Evolutionary conservation across 2,329 filamentous ascomycete genomes (phyloP).

Genomic region (Aspergillus clavatus): DNA sequence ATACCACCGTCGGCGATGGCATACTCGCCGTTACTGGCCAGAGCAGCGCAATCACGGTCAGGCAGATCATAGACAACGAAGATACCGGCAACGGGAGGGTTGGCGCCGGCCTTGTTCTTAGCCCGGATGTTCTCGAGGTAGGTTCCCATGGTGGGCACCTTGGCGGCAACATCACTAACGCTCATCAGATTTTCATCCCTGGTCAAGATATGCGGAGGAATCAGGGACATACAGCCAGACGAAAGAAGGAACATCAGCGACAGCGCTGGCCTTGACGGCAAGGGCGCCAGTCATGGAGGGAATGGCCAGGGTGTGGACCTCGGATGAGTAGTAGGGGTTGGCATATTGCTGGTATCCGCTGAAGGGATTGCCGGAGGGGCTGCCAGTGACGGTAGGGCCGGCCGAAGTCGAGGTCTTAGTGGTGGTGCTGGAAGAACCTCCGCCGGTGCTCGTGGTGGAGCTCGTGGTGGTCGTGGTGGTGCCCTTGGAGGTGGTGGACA

Average conservation of each 20-base stretch:
- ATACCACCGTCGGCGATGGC: slow-evolving; percentile 50
- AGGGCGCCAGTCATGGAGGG: slow-evolving; percentile 56
- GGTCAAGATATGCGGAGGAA: neutral
- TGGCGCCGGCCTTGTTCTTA: slow-evolving; percentile 47
- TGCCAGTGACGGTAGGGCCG: slow-evolving; percentile 13
- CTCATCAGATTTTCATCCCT: neutral
- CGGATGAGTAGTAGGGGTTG: slow-evolving; percentile 51
- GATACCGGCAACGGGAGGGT: slow-evolving; percentile 43
- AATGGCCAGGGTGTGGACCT: slow-evolving; percentile 53
- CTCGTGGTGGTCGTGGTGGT: slow-evolving; percentile 9
- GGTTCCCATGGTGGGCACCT: slow-evolving; percentile 46
- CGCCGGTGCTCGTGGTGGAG: too few species aligned
- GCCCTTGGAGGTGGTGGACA: slow-evolving; percentile 2
- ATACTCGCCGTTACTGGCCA: slow-evolving; percentile 60
- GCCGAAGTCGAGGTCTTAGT: slow-evolving; percentile 14
- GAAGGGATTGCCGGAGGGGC: slow-evolving; percentile 51
- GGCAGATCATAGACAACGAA: slow-evolving; percentile 62
- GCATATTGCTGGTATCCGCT: slow-evolving; percentile 47
- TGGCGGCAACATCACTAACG: slow-evolving; percentile 43
- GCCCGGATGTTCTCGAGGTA: slow-evolving; percentile 46
- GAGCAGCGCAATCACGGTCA: slow-evolving; percentile 59
- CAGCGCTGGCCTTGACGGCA: slow-evolving; percentile 47
- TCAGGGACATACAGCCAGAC: slow-evolving; percentile 45
- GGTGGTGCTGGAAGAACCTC: too few species aligned
- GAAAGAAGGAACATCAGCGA: slow-evolving; percentile 49